Conservation (phyloP, 495 filamentous ascomycete species). For the Chaetomium fimeti region DNA sequence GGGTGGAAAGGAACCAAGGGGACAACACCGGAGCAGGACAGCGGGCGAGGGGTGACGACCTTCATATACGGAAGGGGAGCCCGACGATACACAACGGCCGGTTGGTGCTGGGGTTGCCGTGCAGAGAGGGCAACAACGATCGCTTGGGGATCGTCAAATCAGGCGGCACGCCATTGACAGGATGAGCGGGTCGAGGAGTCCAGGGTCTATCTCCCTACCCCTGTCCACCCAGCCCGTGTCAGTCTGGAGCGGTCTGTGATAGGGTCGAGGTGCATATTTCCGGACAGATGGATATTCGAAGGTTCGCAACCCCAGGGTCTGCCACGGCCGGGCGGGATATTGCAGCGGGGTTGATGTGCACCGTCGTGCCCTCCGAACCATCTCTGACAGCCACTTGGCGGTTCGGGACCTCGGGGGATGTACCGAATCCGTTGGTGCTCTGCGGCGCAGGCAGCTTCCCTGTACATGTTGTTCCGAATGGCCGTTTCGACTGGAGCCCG, state of each 20-base stretch:
- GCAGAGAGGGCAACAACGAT: constrained; percentile 4
- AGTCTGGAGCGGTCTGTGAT: constrained; percentile 18
- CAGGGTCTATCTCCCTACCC: constrained; percentile 6
- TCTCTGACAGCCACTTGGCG: background rate
- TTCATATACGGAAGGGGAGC: constrained; percentile 20
- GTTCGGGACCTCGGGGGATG: constrained; percentile 6
- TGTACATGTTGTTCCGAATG: background rate
- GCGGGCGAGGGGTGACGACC: constrained; percentile 5
- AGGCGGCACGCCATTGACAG: background rate
- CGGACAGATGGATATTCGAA: constrained; percentile 17
- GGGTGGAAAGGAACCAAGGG: background rate
- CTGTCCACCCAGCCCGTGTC: background rate
- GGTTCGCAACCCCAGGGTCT: background rate
- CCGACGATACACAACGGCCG: constrained; percentile 2
- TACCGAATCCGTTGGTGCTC: constrained; percentile 6
- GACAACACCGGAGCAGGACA: background rate
- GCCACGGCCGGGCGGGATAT: constrained; percentile 9
- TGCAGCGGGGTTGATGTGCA: constrained; percentile 15
- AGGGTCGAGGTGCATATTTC: constrained; percentile 13
- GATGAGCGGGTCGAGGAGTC: constrained; percentile 10
- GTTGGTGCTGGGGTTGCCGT: constrained; percentile 16
- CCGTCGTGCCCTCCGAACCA: background rate
- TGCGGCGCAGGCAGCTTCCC: background rate
- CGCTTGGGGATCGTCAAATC: constrained; percentile 15
- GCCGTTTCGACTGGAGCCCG: constrained; percentile 9